Base-by-base conservation (phyloP, 768 basidiomycete genomes). In the Mycena vulgaris region DNA sequence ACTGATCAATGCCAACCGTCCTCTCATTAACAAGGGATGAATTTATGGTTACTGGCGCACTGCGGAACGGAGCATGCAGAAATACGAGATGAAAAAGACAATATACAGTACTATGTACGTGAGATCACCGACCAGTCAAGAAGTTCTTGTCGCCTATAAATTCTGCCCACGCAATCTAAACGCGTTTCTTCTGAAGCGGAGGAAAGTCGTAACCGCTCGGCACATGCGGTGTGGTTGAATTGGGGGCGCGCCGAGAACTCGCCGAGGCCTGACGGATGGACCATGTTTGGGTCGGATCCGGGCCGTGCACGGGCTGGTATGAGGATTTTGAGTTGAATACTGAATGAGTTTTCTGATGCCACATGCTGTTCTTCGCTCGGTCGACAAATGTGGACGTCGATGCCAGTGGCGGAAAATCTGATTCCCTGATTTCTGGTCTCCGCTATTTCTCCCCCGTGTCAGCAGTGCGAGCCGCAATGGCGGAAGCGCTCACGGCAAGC, bases 401-500 rank as follows among this genome's bases (percentile, higher is more conserved):
- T 28, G 61, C 35, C 48, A 62, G 61, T 62, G 61, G 61, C 25
- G 35, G 61, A 48, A 62, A 51, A 51, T 62, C 61, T 37, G 48
- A 40, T 17, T 52, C 61, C 61, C 4, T 19, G 25, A 51, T 62
- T 25, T 5, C 35, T 7, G 33, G 61, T 28, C 61, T 62, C 61
- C 61, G 61, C 33, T 27, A 52, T 16, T 52, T 52, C 49, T 31
- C 28, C 49, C 16, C 49, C 19, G 33, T 30, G 35, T 62, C 23
- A 49, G 21, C 60, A 25, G 31, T 49, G 48, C 60, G 48, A 28
- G 35, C 10, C 37, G 61, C n/a, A 62, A 51, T 39, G 13, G 61
- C 17, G 45, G 40, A 42, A 16, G 16, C 37, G 37, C 37, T 39
- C n/a, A n/a, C n/a, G n/a, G n/a, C n/a, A n/a, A n/a, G n/a, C n/a